A percentile compares a stretch with the other conserved stretches of the same genome.
Conservation (phyloP, 371 early-diverging fungal species). For the Conidiobolus incongruus region DNA sequence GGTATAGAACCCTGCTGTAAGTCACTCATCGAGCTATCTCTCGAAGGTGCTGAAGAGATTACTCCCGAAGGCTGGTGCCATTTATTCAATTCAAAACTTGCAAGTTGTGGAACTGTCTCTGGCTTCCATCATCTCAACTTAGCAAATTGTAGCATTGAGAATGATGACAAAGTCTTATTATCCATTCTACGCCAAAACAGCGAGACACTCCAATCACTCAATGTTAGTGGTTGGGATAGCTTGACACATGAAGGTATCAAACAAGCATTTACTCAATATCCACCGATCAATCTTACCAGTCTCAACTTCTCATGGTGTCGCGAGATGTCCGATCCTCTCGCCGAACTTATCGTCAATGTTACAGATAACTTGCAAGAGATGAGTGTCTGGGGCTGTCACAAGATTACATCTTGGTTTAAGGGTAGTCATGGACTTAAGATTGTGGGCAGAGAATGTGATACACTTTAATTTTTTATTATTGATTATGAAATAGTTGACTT, state of each 20-base stretch:
- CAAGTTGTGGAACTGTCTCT: background rate
- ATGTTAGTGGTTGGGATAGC: background rate
- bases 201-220: background rate
- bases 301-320: slow-evolving; percentile 2
- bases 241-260: background rate
- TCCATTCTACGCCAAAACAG: background rate
- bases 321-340: background rate
- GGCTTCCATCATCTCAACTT: background rate
- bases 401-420: background rate
- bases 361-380: background rate
- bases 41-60: background rate
- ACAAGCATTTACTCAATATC: background rate
- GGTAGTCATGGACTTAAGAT: background rate
- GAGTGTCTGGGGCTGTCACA: slow-evolving; percentile 3
- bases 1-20: background rate
- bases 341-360: background rate
- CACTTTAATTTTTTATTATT: too few relatives aligned
- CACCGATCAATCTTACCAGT: background rate
- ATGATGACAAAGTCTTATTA: background rate
- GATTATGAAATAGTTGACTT: too few relatives aligned
- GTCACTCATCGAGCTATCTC: background rate
- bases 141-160: background rate
- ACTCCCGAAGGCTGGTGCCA: background rate
- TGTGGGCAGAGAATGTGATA: slow-evolving; percentile 5
- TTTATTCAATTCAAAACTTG: background rate